Percentiles rank a stretch among this genome's conserved stretches.
These are phyloP conservation scores for Globisporangium parvum DNA, from an alignment of 352 stramenopile species.

Conservation along the genomic window DNA sequence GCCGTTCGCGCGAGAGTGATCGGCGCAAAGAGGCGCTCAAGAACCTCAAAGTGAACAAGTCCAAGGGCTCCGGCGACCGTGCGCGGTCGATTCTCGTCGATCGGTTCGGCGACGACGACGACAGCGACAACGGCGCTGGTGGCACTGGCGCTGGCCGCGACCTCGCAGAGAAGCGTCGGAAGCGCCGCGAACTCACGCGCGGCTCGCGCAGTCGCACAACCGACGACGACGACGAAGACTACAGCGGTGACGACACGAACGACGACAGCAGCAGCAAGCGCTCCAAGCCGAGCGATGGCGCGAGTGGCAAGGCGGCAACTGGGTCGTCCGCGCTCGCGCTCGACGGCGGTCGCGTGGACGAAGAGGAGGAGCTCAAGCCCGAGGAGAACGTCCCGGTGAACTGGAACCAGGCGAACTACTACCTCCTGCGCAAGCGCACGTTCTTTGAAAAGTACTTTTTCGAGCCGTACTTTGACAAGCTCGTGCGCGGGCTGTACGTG, in stretches of 20 bases:
- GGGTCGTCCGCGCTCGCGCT: conserved; percentile 17
- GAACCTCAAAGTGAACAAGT: conserved; percentile 76
- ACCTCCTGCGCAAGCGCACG: conserved; percentile 59
- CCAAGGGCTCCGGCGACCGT: conserved; percentile 43
- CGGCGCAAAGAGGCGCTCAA: conserved; percentile 75
- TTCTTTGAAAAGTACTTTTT: conserved; percentile 88
- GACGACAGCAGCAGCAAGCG: conserved; percentile 9
- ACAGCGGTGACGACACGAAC: conserved; percentile 32
- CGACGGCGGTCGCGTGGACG: conserved; percentile 31
- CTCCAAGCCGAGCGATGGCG: too few species aligned
- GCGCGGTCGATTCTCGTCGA: conserved; percentile 75
- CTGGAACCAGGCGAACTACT: conserved; percentile 75
- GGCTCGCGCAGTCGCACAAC: conserved; percentile 18
- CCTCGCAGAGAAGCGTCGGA: conserved; percentile 67
- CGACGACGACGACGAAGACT: conserved; percentile 34
- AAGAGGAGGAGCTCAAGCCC: conserved; percentile 36
- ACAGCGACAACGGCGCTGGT: conserved; percentile 31
- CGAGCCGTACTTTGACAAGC: conserved; percentile 77
- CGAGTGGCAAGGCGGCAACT: conserved; percentile 8
- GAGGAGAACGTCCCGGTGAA: conserved; percentile 70
- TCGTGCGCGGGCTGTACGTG: conserved; percentile 73
- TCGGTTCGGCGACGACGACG: conserved; percentile 55
- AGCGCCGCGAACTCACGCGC: conserved; percentile 66
- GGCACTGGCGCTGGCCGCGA: conserved; percentile 33
- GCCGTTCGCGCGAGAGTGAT: conserved; percentile 57